Evolutionary conservation across 306 rosid genomes (phyloP), one percentile per base, ranked within the genome.

Genomic region (Mucuna pruriens): DNA sequence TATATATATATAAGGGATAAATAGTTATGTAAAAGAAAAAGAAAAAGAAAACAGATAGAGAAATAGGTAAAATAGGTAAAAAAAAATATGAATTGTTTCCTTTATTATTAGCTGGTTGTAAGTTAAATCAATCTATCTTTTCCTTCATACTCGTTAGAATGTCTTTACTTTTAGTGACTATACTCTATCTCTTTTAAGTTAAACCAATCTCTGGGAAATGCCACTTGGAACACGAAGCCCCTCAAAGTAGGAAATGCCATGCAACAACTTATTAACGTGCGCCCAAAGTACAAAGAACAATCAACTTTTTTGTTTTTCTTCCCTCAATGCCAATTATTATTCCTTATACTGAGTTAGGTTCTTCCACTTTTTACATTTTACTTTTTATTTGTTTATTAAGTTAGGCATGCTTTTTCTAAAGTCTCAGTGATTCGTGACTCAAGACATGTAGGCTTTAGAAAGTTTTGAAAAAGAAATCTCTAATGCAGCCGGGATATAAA

Each of bases 291-390:
- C 75, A 54, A 71, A 55, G 75, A 57, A 62, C 79, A 77, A 48
- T 83, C 79, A 17, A 5, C 39, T 77, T 64, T 25, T 49, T 71
- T 40, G 40, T 66, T 64, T 64, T 64, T 40, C 22, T 17, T 70
- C 44, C 20, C 78, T 20, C 20, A 39, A 45, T 20, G 65, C 42
- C 29, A 73, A 31, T 46, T 36, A 40, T 55, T 19, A 57, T 81
- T 57, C 54, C 26, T 71, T 31, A n/a, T n/a, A 64, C 58, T 20
- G 64, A 39, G 81, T 66, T 46, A 68, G 87, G 74, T 80, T 86
- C 79, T 83, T 80, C 79, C 71, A 71, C 75, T 85, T 76, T 63
- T 75, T 66, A 76, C 69, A 25, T 55, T 79, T 44, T 19, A 33
- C 82, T 83, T 81, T 83, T 36, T 1, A 39, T 0, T 83, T 46